These are phyloP conservation scores for Fusarium pilosicola DNA, from an alignment of 2,329 filamentous ascomycete species.

Conservation along the genomic window DNA sequence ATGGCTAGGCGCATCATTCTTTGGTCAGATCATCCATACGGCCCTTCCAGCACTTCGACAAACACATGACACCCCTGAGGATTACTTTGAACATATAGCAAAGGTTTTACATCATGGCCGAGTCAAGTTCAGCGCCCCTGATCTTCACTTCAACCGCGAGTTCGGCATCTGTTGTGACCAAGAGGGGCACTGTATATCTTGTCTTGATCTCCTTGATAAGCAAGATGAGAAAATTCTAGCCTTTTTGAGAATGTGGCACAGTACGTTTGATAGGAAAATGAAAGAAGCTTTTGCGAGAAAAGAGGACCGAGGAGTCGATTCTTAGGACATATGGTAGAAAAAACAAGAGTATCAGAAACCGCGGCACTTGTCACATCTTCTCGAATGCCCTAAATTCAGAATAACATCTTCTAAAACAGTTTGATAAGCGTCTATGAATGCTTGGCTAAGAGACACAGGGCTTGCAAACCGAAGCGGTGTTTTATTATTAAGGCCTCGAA, in stretches of 20 bases:
- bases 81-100: not conserved
- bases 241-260: no score
- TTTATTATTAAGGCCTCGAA: not conserved
- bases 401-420: not conserved
- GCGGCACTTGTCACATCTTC: no score
- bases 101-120: not conserved
- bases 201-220: not conserved
- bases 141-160: not conserved
- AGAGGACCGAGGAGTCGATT: no score
- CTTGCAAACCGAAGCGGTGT: not conserved
- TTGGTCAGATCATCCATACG: not conserved
- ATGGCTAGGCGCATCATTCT: not conserved
- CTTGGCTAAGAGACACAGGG: not conserved
- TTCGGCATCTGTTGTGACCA: conserved; percentile 3
- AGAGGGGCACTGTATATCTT: not conserved
- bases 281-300: not conserved
- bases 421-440: not conserved
- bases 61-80: accelerated
- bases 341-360: no score
- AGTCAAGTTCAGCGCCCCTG: not conserved
- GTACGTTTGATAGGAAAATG: not conserved
- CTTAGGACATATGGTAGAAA: no score
- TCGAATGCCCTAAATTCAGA: not conserved
- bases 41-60: not conserved
- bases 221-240: not conserved